Conservation (phyloP, 768 basidiomycete genomes). For the Lactarius trivialis region DNA sequence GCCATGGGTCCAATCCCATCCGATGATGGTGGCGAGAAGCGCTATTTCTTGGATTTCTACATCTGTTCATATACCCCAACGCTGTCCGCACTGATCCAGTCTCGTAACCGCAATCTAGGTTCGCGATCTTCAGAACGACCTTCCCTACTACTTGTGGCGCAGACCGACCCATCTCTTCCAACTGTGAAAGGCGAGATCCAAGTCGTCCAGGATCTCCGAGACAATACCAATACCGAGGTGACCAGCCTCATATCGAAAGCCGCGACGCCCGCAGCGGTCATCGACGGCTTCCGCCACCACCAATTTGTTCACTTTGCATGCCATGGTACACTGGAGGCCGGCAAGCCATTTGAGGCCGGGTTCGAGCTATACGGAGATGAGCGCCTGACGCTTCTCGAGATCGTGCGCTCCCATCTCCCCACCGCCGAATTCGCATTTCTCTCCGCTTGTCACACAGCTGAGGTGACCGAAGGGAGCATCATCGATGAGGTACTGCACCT, state of each 20-base stretch:
- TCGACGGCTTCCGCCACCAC: neutral
- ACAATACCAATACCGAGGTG: neutral
- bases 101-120: neutral
- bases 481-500: slow-evolving; percentile 14
- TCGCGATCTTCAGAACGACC: neutral
- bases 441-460: neutral
- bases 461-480: neutral
- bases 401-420: neutral
- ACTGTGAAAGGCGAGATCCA: neutral
- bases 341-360: neutral
- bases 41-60: slow-evolving; percentile 4
- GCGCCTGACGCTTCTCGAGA: neutral
- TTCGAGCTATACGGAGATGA: neutral
- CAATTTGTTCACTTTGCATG: slow-evolving; percentile 6
- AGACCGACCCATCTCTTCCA: slow-evolving; percentile 1
- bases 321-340: slow-evolving; percentile 1
- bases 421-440: neutral
- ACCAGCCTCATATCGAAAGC: neutral
- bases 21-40: neutral
- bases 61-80: slow-evolving; percentile 1
- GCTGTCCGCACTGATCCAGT: neutral
- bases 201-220: neutral
- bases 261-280: neutral
- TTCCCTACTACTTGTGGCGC: neutral
- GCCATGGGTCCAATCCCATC: slow-evolving; percentile 13